Evolutionary conservation across 441 rosid genomes (phyloP).

Genomic region (Daphne laureola): DNA sequence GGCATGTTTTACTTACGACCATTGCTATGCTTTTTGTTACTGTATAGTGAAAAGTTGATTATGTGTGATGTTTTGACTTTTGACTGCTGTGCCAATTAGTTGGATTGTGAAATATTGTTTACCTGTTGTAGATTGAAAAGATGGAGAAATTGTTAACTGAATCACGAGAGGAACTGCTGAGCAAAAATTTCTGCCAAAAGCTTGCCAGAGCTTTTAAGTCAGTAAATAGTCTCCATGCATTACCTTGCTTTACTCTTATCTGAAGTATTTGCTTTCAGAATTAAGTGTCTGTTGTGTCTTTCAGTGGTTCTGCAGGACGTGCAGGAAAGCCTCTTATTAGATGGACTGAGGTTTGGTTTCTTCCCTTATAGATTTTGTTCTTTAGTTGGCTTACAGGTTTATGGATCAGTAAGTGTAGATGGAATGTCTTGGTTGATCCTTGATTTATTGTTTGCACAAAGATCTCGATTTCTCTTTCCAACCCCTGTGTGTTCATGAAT

Average conservation of each 20-base stretch:
- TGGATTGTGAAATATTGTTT: no score
- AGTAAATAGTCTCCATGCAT: constrained; percentile 14
- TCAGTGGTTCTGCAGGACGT: constrained; percentile 60
- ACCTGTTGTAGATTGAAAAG: constrained; percentile 33
- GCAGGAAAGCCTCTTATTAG: constrained; percentile 59
- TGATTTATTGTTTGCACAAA: constrained; percentile 6
- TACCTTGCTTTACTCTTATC: background rate
- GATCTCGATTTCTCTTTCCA: background rate
- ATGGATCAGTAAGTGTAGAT: background rate
- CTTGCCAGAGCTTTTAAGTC: constrained; percentile 54
- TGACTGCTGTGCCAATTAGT: no score
- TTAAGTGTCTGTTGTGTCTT: background rate
- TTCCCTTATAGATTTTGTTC: background rate
- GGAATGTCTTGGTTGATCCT: constrained; percentile 1
- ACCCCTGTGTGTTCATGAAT: no score
- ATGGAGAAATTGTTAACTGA: constrained; percentile 44
- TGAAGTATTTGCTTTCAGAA: background rate
- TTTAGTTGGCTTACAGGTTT: constrained; percentile 1
- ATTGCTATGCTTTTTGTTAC: no score
- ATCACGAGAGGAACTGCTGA: constrained; percentile 19
- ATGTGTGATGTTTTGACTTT: no score
- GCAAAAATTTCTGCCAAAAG: constrained; percentile 41
- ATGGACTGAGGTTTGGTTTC: constrained; percentile 50
- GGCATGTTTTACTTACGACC: no score
- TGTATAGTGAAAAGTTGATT: no score